Conservation (phyloP, 176 grass and related monocot species). For the Saccharum officinarum region DNA sequence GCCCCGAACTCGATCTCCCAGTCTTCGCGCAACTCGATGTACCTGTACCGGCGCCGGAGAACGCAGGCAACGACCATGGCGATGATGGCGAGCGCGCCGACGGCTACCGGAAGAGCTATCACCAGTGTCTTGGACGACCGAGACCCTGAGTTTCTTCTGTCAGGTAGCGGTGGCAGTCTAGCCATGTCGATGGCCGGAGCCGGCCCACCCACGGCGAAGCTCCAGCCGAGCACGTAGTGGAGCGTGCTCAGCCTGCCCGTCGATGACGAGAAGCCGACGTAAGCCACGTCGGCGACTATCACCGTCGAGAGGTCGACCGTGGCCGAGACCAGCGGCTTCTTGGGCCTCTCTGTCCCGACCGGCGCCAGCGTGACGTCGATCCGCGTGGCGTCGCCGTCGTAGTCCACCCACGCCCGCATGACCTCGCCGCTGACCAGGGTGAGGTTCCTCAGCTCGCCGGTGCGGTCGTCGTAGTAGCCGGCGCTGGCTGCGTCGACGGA, state of each 20-base stretch:
- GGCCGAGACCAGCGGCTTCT: neutral
- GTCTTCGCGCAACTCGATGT: neutral
- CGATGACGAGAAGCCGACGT: constrained; percentile 57
- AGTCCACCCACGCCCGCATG: constrained; percentile 29
- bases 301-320: constrained; percentile 14
- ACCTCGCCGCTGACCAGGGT: neutral
- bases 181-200: constrained; percentile 52
- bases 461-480: constrained; percentile 21
- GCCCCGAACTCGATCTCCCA: constrained; percentile 23
- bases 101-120: neutral
- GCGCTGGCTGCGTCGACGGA: neutral
- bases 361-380: constrained; percentile 26
- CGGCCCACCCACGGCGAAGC: constrained; percentile 53
- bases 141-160: neutral
- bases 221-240: constrained; percentile 82
- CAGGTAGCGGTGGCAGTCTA: constrained; percentile 38
- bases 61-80: neutral
- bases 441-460: neutral
- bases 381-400: neutral
- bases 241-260: constrained; percentile 20
- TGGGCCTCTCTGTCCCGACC: neutral
- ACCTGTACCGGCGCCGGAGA: neutral
- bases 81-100: neutral
- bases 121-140: neutral
- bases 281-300: neutral